These are phyloP conservation scores for Epithele typhae DNA, from an alignment of 768 basidiomycete genomes.

Conservation along the genomic window DNA sequence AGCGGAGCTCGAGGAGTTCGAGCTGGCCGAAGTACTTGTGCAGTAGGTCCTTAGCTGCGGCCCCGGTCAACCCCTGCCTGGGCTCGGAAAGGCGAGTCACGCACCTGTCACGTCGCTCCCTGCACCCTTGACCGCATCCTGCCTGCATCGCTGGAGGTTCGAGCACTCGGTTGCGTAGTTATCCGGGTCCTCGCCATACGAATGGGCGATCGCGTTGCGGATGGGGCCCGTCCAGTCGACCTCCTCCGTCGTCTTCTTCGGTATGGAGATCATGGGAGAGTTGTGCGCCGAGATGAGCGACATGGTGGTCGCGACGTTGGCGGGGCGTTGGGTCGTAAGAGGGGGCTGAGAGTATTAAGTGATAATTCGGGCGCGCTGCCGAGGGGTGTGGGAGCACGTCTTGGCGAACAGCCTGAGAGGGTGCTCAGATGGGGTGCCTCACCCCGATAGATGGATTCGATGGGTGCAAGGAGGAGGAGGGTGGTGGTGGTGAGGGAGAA, in stretches of 20 bases:
- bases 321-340: neutral
- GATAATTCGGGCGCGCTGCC: no score
- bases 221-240: constrained; percentile 95
- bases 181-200: constrained; percentile 92
- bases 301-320: constrained; percentile 1
- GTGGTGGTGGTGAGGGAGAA: no score
- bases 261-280: constrained; percentile 88
- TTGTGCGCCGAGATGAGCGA: constrained; percentile 60
- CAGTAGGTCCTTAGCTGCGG: constrained; percentile 81
- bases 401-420: no score
- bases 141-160: constrained; percentile 82
- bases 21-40: constrained; percentile 99
- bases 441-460: no score
- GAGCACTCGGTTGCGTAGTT: constrained; percentile 82
- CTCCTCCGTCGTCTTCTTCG: constrained; percentile 92
- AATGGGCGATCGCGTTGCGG: constrained; percentile 78
- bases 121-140: constrained; percentile 94
- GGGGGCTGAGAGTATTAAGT: neutral
- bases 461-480: no score
- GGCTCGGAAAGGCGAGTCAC: no score
- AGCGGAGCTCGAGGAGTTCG: constrained; percentile 93
- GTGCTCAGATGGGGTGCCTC: no score
- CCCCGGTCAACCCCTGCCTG: no score
- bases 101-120: constrained; percentile 93
- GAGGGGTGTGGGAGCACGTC: neutral